Evolutionary conservation across 1,139 yeast genomes (phyloP), one percentile per base, ranked within the genome.

Genomic region (Meyerozyma athensensis): DNA sequence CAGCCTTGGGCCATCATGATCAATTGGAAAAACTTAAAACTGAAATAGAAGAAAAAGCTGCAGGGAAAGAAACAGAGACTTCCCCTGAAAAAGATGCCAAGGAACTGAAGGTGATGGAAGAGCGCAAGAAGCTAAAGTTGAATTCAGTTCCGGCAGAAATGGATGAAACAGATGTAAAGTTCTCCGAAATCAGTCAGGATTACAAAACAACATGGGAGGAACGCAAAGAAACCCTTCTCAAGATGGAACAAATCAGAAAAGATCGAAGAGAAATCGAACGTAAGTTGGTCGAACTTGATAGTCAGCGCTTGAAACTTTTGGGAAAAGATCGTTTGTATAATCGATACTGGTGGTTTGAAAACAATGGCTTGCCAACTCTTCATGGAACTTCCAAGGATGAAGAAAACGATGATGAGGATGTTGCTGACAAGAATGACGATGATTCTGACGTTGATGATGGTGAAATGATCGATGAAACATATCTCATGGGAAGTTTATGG

Each of bases 281-380:
- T 43, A 65, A 74, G 41, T 59, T 84, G 26, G 71, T 74, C 35
- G 87, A 81, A 49, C 62, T 78, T 36, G 96, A 90, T 52, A 73
- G 85, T 44, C 96, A 89, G 56, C 65, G 98, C 42, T 74, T 89
- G 33, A 77, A 77, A 42, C 68, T 79, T 36, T 63, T 92, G 20
- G 99, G 99, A 4, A 75, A 80, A 45, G 99, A 92, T 57, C 68
- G 96, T 39, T 75, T 77, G 44, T 87, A 69, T 56, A 94, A 92
- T 61, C 70, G 92, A 47, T 92, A 90, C 58, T 94, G 96, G 95
- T 92, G 96, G 96, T 81, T 90, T 54, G 97, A 92, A 54, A 72
- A 76, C 46, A 83, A 83, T 53, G 97, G 97, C 0, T 68, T 86
- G 39, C 86, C 89, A 5, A 76, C 76, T 17, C 58, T 77, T 33